Conservation (phyloP, 1,284 basidiomycete genomes). For the Taiwanofungus camphoratus region DNA sequence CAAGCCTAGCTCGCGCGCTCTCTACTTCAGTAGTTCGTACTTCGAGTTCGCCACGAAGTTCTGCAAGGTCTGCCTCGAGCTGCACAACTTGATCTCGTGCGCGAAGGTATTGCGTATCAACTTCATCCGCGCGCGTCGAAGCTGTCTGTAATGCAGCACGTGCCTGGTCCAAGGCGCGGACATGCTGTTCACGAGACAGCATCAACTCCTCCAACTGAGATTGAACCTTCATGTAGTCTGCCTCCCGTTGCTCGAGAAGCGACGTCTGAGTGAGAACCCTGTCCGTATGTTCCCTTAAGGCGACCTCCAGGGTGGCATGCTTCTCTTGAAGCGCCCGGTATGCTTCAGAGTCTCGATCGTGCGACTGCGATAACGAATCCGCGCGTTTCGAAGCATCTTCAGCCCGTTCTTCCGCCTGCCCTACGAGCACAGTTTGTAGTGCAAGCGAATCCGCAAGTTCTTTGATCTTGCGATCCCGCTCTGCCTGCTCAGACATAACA, state of each 20-base stretch:
- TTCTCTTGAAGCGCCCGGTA: conserved; percentile 72
- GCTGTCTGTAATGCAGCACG: conserved; percentile 75
- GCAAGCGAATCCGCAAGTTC: conserved; percentile 71
- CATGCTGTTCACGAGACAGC: conserved; percentile 73
- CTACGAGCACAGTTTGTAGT: conserved; percentile 72
- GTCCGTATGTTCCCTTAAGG: conserved; percentile 77
- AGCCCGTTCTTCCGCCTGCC: conserved; percentile 78
- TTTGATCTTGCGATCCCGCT: conserved; percentile 65
- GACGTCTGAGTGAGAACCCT: conserved; percentile 73
- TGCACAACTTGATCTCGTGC: conserved; percentile 61
- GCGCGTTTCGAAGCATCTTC: conserved; percentile 79
- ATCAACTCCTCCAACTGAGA: conserved; percentile 69
- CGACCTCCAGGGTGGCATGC: conserved; percentile 56
- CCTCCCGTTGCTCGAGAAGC: conserved; percentile 72
- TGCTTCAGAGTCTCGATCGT: conserved; percentile 64
- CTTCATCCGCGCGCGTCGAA: conserved; percentile 73
- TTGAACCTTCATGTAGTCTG: conserved; percentile 66
- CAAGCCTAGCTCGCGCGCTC: conserved; percentile 53
- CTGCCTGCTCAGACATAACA: conserved; percentile 61
- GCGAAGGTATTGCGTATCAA: conserved; percentile 71
- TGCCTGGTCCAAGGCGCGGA: conserved; percentile 83
- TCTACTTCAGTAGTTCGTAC: conserved; percentile 68
- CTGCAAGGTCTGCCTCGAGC: conserved; percentile 71
- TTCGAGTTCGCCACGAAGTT: conserved; percentile 77
- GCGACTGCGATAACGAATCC: conserved; percentile 77